These are phyloP conservation scores for Kluyveromyces starmeri DNA, from an alignment of 805 yeast species.

Conservation along the genomic window DNA sequence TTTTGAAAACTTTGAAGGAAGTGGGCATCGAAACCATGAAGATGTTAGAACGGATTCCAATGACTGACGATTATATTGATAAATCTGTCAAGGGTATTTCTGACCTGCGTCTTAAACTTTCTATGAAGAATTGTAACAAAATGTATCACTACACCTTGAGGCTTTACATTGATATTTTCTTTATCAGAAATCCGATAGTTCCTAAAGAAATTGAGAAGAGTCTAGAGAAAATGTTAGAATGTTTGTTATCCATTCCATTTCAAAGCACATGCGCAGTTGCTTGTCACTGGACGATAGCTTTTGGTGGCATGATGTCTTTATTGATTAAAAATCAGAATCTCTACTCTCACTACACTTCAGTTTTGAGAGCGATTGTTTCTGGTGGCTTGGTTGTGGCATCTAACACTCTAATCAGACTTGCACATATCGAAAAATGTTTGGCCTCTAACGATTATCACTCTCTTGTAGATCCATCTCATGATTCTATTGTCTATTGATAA, in stretches of 20 bases:
- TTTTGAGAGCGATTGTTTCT: conserved; percentile 3
- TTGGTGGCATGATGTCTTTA: conserved; percentile 5
- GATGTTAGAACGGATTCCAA: not conserved
- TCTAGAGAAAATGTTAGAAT: conserved; percentile 9
- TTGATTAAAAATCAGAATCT: conserved; percentile 5
- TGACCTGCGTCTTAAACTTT: conserved; percentile 8
- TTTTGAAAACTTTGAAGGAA: not conserved
- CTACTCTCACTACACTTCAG: conserved; percentile 5
- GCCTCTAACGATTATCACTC: not conserved
- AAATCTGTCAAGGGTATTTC: not conserved
- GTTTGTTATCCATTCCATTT: conserved; percentile 9
- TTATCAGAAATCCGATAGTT: conserved; percentile 4
- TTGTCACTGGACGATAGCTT: conserved; percentile 10
- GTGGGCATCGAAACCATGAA: conserved; percentile 6
- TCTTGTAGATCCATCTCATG: conserved; percentile 4
- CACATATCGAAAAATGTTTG: conserved; percentile 3
- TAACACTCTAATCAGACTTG: conserved; percentile 6
- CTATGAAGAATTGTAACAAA: conserved; percentile 7
- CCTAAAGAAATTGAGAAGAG: not conserved
- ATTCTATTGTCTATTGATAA: conserved; percentile 5
- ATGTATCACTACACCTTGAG: conserved; percentile 3
- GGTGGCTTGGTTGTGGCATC: conserved; percentile 7
- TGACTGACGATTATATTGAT: conserved; percentile 1
- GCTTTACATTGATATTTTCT: conserved; percentile 8
- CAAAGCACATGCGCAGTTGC: not conserved